phyloP scores from a whole-genome alignment of 1,284 basidiomycete species.

The Porphyrellus sp. region DNA sequence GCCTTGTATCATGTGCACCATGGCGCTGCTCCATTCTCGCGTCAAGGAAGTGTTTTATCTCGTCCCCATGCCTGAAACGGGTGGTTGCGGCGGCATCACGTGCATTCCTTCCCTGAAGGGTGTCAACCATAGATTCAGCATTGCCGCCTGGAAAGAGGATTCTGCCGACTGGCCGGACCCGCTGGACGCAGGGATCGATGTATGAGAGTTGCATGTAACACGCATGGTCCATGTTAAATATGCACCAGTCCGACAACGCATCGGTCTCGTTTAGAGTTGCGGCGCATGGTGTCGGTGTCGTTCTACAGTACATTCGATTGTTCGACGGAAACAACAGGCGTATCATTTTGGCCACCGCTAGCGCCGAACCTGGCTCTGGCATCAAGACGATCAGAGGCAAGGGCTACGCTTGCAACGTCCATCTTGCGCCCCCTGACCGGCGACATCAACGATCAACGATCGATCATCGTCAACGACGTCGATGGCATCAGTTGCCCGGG shows the following conservation, averaged over 20 bases:
- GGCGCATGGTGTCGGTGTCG: too few relatives aligned
- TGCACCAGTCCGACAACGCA: neutral
- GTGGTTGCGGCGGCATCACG: slow-evolving; percentile 68
- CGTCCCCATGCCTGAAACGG: slow-evolving; percentile 65
- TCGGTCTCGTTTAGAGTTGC: too few relatives aligned
- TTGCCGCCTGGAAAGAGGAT: slow-evolving; percentile 54
- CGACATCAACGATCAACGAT: too few relatives aligned
- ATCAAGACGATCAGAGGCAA: too few relatives aligned
- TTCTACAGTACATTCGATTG: too few relatives aligned
- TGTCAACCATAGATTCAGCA: slow-evolving; percentile 81
- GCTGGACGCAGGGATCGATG: slow-evolving; percentile 18
- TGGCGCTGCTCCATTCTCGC: slow-evolving; percentile 89
- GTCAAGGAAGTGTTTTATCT: slow-evolving; percentile 82
- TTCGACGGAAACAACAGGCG: too few relatives aligned
- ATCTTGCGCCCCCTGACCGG: too few relatives aligned
- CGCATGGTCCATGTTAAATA: neutral
- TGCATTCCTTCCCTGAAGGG: slow-evolving; percentile 75
- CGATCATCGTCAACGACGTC: too few relatives aligned
- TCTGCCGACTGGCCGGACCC: slow-evolving; percentile 2
- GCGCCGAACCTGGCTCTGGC: too few relatives aligned
- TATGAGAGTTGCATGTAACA: slow-evolving; percentile 11
- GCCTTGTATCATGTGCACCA: slow-evolving; percentile 93
- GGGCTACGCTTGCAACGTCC: too few relatives aligned
- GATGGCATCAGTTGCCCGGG: too few relatives aligned
- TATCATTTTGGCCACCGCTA: too few relatives aligned